Conservation (phyloP, 2,329 filamentous ascomycete species). For the Graphiopsis chlorocephala region DNA sequence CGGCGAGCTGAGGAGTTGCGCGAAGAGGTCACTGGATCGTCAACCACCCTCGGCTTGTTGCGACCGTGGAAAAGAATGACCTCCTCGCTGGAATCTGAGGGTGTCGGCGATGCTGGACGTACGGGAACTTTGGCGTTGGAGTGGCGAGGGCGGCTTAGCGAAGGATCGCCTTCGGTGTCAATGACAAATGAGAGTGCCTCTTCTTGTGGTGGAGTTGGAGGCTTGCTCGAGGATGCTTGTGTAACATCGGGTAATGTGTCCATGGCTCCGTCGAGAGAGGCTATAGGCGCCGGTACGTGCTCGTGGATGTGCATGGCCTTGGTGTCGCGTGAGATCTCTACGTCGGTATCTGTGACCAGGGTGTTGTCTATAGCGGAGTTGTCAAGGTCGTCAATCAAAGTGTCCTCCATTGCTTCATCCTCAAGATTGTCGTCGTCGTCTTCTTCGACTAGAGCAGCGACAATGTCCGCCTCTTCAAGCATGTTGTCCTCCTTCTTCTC, state of each 20-base stretch:
- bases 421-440: slow-evolving; percentile 25
- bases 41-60: slow-evolving; percentile 25
- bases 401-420: slow-evolving; percentile 2
- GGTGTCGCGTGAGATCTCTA: slow-evolving; percentile 27
- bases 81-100: slow-evolving; percentile 67
- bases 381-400: slow-evolving; percentile 9
- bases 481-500: slow-evolving; percentile 24
- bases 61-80: slow-evolving; percentile 66
- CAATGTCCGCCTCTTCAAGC: slow-evolving; percentile 21
- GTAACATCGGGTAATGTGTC: slow-evolving; percentile 6
- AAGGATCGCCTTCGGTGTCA: slow-evolving; percentile 33
- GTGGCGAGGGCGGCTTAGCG: slow-evolving; percentile 22
- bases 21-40: slow-evolving; percentile 24
- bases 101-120: slow-evolving; percentile 41
- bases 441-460: slow-evolving; percentile 19
- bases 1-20: background rate
- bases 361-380: slow-evolving; percentile 26
- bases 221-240: background rate
- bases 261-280: slow-evolving; percentile 6
- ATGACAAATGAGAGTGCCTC: slow-evolving; percentile 30
- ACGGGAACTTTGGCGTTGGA: slow-evolving; percentile 11
- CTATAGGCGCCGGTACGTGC: background rate
- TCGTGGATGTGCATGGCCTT: slow-evolving; percentile 17
- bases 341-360: slow-evolving; percentile 31
- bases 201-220: slow-evolving; percentile 16